These are phyloP conservation scores for Pleurotus giganteus DNA, from an alignment of 768 basidiomycete species.

Conservation along the genomic window DNA sequence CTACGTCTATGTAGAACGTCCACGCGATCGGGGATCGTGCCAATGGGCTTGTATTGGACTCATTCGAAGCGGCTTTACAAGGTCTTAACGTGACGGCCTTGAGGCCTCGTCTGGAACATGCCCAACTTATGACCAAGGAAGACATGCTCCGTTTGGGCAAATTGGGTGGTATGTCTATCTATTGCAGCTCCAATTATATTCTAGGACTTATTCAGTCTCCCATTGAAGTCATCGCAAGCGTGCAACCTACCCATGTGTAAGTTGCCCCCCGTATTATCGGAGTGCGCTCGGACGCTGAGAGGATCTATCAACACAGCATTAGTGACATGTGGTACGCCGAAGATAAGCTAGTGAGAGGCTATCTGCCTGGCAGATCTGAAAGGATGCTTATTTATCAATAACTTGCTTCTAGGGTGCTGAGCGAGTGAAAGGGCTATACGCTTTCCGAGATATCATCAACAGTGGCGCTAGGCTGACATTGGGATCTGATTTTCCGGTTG, in stretches of 20 bases:
- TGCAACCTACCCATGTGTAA: slow-evolving; percentile 88
- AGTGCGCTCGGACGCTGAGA: slow-evolving; percentile 5
- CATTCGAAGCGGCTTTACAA: slow-evolving; percentile 69
- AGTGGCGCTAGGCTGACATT: slow-evolving; percentile 68
- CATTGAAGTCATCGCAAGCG: slow-evolving; percentile 75
- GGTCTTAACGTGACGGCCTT: slow-evolving; percentile 60
- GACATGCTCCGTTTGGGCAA: slow-evolving; percentile 78
- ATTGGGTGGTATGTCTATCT: slow-evolving; percentile 62
- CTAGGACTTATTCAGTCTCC: slow-evolving; percentile 10
- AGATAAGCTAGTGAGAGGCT: slow-evolving; percentile 60
- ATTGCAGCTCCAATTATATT: background rate
- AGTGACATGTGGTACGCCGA: slow-evolving; percentile 93
- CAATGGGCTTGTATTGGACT: slow-evolving; percentile 79
- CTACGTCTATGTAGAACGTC: slow-evolving; percentile 57
- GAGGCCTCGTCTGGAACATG: slow-evolving; percentile 86
- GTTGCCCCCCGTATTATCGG: slow-evolving; percentile 31
- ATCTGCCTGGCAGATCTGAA: background rate
- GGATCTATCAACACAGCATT: slow-evolving; percentile 38
- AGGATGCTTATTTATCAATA: slow-evolving; percentile 9
- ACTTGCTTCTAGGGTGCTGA: slow-evolving; percentile 60
- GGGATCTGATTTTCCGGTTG: slow-evolving; percentile 91
- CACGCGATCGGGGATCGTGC: slow-evolving; percentile 89
- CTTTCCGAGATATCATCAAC: slow-evolving; percentile 73
- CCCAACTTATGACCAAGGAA: slow-evolving; percentile 75
- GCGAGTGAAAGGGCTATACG: slow-evolving; percentile 82